Percentiles rank a stretch among this genome's conserved stretches.
These are phyloP conservation scores for Phytophthora pisi DNA, from an alignment of 352 stramenopile species.

Conservation along the genomic window DNA sequence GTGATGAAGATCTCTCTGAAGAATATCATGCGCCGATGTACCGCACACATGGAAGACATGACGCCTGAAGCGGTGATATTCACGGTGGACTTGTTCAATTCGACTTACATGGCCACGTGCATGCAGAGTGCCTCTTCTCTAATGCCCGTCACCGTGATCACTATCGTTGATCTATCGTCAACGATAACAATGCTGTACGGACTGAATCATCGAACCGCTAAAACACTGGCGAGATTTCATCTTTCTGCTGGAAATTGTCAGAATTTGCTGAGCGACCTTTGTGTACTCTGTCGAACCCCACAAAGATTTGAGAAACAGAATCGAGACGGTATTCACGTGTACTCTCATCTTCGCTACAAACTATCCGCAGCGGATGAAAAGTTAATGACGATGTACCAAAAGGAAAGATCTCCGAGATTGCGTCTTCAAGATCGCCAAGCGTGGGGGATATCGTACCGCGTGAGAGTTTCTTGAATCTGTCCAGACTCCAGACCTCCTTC, in stretches of 20 bases:
- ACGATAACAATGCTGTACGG: constrained; percentile 10
- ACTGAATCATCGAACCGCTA: constrained; percentile 6
- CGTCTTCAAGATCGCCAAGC: not conserved
- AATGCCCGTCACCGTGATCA: constrained; percentile 1
- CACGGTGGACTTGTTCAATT: constrained; percentile 26
- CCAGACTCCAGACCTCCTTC: not conserved
- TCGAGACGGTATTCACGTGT: constrained; percentile 2
- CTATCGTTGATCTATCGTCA: not conserved
- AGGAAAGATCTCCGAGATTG: not conserved
- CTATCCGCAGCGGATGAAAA: constrained; percentile 2
- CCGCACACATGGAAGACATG: constrained; percentile 22
- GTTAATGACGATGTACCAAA: not conserved
- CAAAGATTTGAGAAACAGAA: constrained; percentile 2
- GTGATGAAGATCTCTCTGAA: constrained; percentile 33
- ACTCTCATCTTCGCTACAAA: constrained; percentile 13
- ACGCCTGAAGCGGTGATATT: constrained; percentile 24
- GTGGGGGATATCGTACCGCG: not conserved
- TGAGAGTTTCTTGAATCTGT: not conserved
- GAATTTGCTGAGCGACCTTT: constrained; percentile 1
- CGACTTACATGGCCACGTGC: constrained; percentile 16
- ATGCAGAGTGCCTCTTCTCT: constrained; percentile 24
- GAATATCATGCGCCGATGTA: constrained; percentile 11
- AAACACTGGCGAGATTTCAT: not conserved
- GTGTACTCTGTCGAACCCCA: constrained; percentile 4
- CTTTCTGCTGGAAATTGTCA: not conserved